Conservation (phyloP, 2,329 filamentous ascomycete species). For the Fusarium sp. region DNA sequence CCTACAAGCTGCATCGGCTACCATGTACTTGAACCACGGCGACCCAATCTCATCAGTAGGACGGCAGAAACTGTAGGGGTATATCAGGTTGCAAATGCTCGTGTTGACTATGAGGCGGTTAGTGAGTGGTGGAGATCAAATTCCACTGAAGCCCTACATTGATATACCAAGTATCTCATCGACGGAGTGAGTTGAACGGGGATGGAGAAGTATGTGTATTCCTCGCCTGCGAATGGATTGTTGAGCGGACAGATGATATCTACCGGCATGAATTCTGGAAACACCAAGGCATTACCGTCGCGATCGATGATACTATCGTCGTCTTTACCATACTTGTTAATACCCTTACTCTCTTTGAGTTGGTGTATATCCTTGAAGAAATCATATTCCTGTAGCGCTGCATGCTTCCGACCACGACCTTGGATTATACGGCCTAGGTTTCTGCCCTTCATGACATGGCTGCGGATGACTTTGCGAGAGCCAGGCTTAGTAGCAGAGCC, state of each 20-base stretch:
- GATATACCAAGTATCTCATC: constrained; percentile 35
- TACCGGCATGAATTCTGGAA: constrained; percentile 20
- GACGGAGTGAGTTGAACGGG: constrained; percentile 32
- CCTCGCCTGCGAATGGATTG: constrained; percentile 25
- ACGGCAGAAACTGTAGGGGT: constrained; percentile 33
- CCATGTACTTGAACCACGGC: constrained; percentile 36
- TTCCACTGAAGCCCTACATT: constrained; percentile 20
- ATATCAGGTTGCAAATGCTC: constrained; percentile 24
- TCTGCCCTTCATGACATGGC: constrained; percentile 41
- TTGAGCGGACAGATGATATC: background rate
- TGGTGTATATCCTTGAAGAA: background rate
- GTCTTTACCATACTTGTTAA: background rate
- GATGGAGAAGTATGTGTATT: constrained; percentile 36
- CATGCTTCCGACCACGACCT: constrained; percentile 33
- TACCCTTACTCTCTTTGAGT: fast-evolving
- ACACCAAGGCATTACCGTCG: constrained; percentile 12
- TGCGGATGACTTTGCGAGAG: constrained; percentile 30
- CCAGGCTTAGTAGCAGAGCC: constrained; percentile 5
- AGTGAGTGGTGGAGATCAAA: background rate
- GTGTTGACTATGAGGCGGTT: constrained; percentile 20
- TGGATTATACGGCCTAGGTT: constrained; percentile 34
- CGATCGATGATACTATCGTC: background rate
- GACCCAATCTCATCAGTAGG: constrained; percentile 9
- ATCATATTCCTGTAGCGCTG: background rate
- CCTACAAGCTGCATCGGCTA: constrained; percentile 33